phyloP scores from a whole-genome alignment of 495 filamentous ascomycete species.

The Tricharina praecox region DNA sequence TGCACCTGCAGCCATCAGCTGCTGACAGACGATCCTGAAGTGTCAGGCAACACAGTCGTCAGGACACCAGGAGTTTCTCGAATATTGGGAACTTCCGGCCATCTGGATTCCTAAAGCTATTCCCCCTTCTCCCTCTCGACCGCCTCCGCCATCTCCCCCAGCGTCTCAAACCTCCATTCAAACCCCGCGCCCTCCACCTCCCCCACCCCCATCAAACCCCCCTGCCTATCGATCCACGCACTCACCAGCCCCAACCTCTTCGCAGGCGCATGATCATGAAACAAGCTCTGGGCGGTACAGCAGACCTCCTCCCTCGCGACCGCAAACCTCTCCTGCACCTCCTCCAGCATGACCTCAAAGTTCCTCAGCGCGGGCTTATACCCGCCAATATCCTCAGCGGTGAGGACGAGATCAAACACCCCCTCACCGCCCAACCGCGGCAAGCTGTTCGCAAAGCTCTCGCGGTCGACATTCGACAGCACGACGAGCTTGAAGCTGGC shows the following conservation, averaged over 20 bases:
- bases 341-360: conserved; percentile 46
- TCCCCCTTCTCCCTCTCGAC: conserved; percentile 33
- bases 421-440: conserved; percentile 32
- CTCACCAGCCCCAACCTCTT: conserved; percentile 42
- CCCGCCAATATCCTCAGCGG: conserved; percentile 54
- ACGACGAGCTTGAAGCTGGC: conserved; percentile 51
- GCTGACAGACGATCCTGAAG: too few species aligned
- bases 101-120: too few species aligned
- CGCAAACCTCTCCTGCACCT: conserved; percentile 39
- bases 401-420: conserved; percentile 51
- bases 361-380: conserved; percentile 57
- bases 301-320: conserved; percentile 39
- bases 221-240: conserved; percentile 53
- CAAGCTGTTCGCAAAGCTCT: conserved; percentile 40
- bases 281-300: conserved; percentile 53
- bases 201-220: conserved; percentile 30
- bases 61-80: too few species aligned
- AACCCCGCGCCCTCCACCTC: conserved; percentile 34
- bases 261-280: conserved; percentile 55
- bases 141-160: conserved; percentile 57
- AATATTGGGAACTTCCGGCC: too few species aligned
- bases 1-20: too few species aligned
- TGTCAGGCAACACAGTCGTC: too few species aligned
- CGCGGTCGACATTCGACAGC: conserved; percentile 54
- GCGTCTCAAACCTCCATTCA: conserved; percentile 43